Conservation (phyloP, 192 early-diverging fungal species). For the Coemansia sp. region DNA sequence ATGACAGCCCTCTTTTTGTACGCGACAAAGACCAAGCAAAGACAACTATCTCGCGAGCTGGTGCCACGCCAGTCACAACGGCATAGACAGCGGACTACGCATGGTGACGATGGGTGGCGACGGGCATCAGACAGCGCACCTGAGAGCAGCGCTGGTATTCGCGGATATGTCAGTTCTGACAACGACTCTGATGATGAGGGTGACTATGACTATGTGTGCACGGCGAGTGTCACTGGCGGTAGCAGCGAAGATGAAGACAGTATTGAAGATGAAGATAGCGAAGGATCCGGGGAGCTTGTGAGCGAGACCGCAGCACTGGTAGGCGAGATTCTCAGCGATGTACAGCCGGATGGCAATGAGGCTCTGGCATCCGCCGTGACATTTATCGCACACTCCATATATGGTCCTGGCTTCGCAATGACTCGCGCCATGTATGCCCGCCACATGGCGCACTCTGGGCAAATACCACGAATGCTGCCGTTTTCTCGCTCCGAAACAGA, state of each 20-base stretch:
- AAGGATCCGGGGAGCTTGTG: conserved; percentile 1
- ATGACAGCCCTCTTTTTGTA: conserved; percentile 29
- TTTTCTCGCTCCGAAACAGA: conserved; percentile 27
- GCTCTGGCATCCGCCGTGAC: conserved; percentile 34
- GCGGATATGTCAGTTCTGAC: background rate
- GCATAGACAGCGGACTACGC: background rate
- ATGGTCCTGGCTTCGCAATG: conserved; percentile 20
- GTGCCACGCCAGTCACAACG: background rate
- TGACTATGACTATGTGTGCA: conserved; percentile 39
- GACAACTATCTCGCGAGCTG: background rate
- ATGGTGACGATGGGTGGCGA: background rate
- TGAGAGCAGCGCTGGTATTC: background rate
- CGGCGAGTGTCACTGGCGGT: conserved; percentile 15
- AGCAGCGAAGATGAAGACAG: conserved; percentile 18
- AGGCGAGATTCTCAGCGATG: conserved; percentile 26
- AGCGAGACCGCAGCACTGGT: conserved; percentile 33
- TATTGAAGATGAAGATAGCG: conserved; percentile 26
- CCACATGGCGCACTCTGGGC: conserved; percentile 10
- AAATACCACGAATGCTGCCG: conserved; percentile 24
- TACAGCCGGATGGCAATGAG: conserved; percentile 19
- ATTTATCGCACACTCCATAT: conserved; percentile 42
- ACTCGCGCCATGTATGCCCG: conserved; percentile 43
- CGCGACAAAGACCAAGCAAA: conserved; percentile 21
- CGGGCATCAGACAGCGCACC: background rate
- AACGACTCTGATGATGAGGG: conserved; percentile 15